A percentile compares a stretch with the other conserved stretches of the same genome.
Conservation (phyloP, 345 rosid species). For the Citrus medica region DNA sequence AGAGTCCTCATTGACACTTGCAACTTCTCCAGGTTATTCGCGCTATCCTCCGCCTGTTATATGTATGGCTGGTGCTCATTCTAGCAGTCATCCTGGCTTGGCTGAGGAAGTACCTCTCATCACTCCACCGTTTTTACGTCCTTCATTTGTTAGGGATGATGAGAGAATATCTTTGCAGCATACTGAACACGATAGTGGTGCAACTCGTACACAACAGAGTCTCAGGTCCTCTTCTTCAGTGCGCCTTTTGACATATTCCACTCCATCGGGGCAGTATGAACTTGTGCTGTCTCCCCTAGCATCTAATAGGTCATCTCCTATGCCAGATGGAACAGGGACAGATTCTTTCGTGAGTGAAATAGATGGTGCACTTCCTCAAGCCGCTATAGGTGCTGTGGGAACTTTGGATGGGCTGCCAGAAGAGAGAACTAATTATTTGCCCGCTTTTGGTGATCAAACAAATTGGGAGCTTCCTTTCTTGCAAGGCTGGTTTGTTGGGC, state of each 20-base stretch:
- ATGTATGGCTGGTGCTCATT: conserved; percentile 48
- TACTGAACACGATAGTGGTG: conserved; percentile 19
- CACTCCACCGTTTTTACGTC: conserved; percentile 40
- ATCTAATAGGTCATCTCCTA: conserved; percentile 34
- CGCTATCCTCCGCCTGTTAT: conserved; percentile 71
- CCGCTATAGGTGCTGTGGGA: conserved; percentile 36
- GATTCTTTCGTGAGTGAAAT: conserved; percentile 31
- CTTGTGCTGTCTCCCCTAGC: conserved; percentile 43
- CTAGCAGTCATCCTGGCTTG: conserved; percentile 40
- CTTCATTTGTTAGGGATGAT: conserved; percentile 46
- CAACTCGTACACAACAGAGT: conserved; percentile 37
- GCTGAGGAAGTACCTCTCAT: conserved; percentile 52
- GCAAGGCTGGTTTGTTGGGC: conserved; percentile 78
- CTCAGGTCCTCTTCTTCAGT: conserved; percentile 27
- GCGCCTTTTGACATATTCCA: conserved; percentile 40
- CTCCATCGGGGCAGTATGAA: conserved; percentile 46
- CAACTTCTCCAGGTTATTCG: conserved; percentile 66
- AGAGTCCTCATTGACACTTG: conserved; percentile 67
- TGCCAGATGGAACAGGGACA: conserved; percentile 31
- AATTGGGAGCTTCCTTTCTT: conserved; percentile 68
- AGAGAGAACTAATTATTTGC: conserved; percentile 38
- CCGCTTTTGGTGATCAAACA: conserved; percentile 48
- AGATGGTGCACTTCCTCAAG: conserved; percentile 32
- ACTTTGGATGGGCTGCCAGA: conserved; percentile 41
- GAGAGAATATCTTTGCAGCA: conserved; percentile 34